Percentiles rank a stretch among this genome's conserved stretches.
phyloP scores from a whole-genome alignment of 2,329 filamentous ascomycete species.

The Ascochyta clinopodiicola region DNA sequence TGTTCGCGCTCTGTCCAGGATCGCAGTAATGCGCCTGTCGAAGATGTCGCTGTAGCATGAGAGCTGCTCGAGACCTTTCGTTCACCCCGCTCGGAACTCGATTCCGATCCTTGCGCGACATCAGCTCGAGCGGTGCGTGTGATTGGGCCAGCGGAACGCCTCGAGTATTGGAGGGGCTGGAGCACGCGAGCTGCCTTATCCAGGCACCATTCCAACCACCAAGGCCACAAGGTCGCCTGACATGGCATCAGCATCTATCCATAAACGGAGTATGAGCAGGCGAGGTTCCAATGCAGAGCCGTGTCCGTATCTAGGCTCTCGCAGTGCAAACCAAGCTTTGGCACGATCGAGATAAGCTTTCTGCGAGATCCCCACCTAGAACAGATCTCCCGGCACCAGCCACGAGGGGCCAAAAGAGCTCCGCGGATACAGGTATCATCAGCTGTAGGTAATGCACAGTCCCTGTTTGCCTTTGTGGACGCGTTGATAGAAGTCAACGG shows the following conservation, averaged over 20 bases:
- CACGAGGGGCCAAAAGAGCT: constrained; percentile 4
- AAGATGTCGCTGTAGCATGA: background rate
- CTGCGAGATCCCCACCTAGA: constrained; percentile 12
- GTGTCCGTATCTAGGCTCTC: background rate
- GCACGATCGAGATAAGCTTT: constrained; percentile 15
- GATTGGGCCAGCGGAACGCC: constrained; percentile 11
- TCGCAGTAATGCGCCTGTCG: background rate
- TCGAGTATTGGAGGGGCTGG: constrained; percentile 3
- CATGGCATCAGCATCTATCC: background rate
- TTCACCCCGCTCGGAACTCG: background rate
- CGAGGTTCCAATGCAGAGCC: background rate
- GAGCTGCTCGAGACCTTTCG: background rate
- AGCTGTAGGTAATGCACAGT: background rate
- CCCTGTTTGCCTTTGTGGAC: background rate
- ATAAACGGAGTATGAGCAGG: background rate
- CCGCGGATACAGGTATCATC: background rate
- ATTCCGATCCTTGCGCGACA: constrained; percentile 9
- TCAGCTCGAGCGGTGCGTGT: constrained; percentile 3
- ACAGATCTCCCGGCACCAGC: constrained; percentile 8
- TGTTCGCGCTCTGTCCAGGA: background rate
- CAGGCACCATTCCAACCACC: background rate
- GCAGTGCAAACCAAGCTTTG: constrained; percentile 7
- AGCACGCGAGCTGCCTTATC: constrained; percentile 10
- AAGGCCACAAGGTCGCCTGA: background rate
- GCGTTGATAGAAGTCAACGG: background rate